Base-by-base conservation (phyloP, 108 stramenopile species). In the Skeletonema menzelii region DNA sequence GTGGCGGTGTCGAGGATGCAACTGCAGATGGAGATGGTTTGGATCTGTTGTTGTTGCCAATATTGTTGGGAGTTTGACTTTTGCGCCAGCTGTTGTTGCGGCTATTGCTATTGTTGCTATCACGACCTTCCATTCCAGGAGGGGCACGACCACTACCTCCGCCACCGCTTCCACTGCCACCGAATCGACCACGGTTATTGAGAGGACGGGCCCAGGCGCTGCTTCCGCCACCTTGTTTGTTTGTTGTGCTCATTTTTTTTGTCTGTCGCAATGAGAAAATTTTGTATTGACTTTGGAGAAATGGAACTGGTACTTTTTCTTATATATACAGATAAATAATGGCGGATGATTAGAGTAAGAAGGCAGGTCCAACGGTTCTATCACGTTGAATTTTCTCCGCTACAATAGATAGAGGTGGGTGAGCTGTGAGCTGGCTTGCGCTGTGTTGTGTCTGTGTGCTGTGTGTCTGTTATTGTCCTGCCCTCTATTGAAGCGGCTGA, bases 111-210 rank as follows among this genome's bases (percentile, higher is more conserved):
- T 44, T 30, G 71, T 42, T 27, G 78, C 35, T 38, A 64, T 69
- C 66, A 17, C 38, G 60, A 0, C 64, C 69, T 44, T 73, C 78
- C 82, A 82, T 82, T 42, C 86, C 84, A 3, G 84, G 84, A 30
- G 86, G 86, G 37, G 83, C 72, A 32, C 75, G 67, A 22, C 27
- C 31, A 17, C 56, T 26, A n/a, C 46, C 65, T 11, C 65, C 72
- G 2, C 67, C 67, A 13, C 65, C 66, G 8, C 64, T 55, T 2
- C 72, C 56, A 12, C 67, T 55, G 1, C 69, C 72, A 12, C 72
- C 58, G 47, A 15, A 37, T 24, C 64, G 22, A 12, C 65, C 46
- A n/a, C 26, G 27, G 3, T 65, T 66, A 27, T 65, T 71, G 64
- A 69, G 73, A 59, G 73, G 69, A 42, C 73, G 73, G 59, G 68